Evolutionary conservation across 164 flowering plant species (phyloP).

Genomic region (Akebia trifoliata): DNA sequence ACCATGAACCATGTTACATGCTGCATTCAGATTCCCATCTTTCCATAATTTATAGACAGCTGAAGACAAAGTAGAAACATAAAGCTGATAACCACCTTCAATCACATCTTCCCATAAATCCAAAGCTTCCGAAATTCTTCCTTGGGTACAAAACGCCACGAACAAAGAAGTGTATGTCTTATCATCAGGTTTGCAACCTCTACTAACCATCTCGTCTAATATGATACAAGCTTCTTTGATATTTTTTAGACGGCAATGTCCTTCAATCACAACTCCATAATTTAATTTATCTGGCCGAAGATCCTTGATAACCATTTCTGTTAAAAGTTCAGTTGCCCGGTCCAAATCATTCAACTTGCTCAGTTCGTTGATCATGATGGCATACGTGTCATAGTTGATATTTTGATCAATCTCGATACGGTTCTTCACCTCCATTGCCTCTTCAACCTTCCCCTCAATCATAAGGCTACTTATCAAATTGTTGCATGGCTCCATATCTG

Average conservation of each 20-base stretch:
- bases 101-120: constrained; percentile 2
- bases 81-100: not conserved
- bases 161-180: not conserved
- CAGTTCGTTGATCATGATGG: constrained; percentile 4
- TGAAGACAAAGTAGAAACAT: constrained; percentile 7
- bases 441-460: constrained; percentile 4
- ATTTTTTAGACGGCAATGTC: constrained; percentile 7
- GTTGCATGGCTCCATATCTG: constrained; percentile 13
- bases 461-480: constrained; percentile 5
- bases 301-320: constrained; percentile 1
- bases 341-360: not conserved
- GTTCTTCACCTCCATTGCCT: constrained; percentile 19
- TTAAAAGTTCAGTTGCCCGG: constrained; percentile 1
- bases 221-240: constrained; percentile 3
- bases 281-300: constrained; percentile 6
- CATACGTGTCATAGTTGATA: not conserved
- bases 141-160: not conserved
- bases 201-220: constrained; percentile 5
- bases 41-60: constrained; percentile 1
- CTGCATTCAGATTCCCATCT: constrained; percentile 8
- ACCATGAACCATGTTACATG: not conserved
- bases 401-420: constrained; percentile 1
- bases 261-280: constrained; percentile 3
- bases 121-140: constrained; percentile 1
- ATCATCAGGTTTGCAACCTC: constrained; percentile 1